Evolutionary conservation across 495 filamentous ascomycete genomes (phyloP).

Genomic region (Penicillium nucicola): DNA sequence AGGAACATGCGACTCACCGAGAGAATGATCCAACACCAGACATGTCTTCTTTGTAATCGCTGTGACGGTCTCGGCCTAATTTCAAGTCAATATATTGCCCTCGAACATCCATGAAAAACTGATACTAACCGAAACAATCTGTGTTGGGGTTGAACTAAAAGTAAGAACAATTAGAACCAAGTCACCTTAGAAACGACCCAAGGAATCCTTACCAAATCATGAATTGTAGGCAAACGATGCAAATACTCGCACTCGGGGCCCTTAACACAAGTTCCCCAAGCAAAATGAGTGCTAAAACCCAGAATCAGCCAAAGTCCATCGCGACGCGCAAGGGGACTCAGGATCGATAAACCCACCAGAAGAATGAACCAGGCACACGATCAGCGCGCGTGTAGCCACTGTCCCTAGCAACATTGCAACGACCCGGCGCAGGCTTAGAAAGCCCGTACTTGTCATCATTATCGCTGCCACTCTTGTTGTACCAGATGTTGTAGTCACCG

Average conservation of each 20-base stretch:
- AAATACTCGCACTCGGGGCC: slow-evolving; percentile 94
- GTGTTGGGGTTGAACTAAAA: slow-evolving; percentile 72
- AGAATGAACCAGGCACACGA: slow-evolving; percentile 73
- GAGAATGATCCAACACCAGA: slow-evolving; percentile 89
- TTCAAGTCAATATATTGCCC: background rate
- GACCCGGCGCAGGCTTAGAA: slow-evolving; percentile 67
- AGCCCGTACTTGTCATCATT: slow-evolving; percentile 81
- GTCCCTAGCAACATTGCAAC: slow-evolving; percentile 81
- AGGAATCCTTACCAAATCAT: slow-evolving; percentile 53
- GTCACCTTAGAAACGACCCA: too few species aligned
- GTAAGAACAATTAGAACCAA: too few species aligned
- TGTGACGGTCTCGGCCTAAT: slow-evolving; percentile 15
- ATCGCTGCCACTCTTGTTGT: slow-evolving; percentile 63
- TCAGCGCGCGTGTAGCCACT: slow-evolving; percentile 89
- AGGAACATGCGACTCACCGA: slow-evolving; percentile 15
- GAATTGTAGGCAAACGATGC: slow-evolving; percentile 71
- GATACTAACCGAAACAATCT: slow-evolving; percentile 82
- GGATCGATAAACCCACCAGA: slow-evolving; percentile 49
- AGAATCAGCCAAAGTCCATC: slow-evolving; percentile 2
- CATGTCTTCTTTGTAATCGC: slow-evolving; percentile 63
- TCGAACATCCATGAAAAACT: background rate
- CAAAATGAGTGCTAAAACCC: slow-evolving; percentile 65
- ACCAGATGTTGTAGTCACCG: slow-evolving; percentile 89
- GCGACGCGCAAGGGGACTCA: background rate
- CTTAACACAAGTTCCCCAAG: slow-evolving; percentile 74